phyloP scores from a whole-genome alignment of 345 rosid genomes.

The Acer yangbiense region DNA sequence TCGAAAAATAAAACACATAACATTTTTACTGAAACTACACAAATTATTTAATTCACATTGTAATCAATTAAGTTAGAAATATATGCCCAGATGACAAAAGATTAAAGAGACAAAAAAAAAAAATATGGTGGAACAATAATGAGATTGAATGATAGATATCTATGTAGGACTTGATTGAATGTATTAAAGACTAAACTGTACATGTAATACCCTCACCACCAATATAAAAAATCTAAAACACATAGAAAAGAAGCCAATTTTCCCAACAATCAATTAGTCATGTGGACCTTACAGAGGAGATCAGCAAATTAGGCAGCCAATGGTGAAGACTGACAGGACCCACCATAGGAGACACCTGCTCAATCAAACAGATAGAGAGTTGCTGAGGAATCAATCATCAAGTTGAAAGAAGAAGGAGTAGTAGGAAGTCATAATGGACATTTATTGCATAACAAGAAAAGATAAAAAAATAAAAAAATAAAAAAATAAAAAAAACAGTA shows the following conservation, averaged over 20 bases:
- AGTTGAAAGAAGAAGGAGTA: slow-evolving; percentile 17
- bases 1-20: no score
- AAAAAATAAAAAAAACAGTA: background rate
- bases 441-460: slow-evolving; percentile 37
- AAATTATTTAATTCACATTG: no score
- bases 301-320: slow-evolving; percentile 34
- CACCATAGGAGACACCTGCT: slow-evolving; percentile 38
- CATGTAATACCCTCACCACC: slow-evolving; percentile 30
- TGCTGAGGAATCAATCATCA: slow-evolving; percentile 39
- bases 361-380: slow-evolving; percentile 27
- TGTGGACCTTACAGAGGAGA: slow-evolving; percentile 38
- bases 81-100: background rate
- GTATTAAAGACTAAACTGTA: slow-evolving; percentile 7
- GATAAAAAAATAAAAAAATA: background rate
- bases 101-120: background rate
- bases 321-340: slow-evolving; percentile 35
- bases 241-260: slow-evolving; percentile 25
- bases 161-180: background rate
- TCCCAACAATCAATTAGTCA: slow-evolving; percentile 21
- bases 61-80: background rate
- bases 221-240: slow-evolving; percentile 20
- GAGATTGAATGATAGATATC: background rate
- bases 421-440: slow-evolving; percentile 24
- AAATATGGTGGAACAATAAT: background rate
- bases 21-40: no score